Evolutionary conservation across 768 basidiomycete genomes (phyloP).

Genomic region (Boletus tylopilopsis): DNA sequence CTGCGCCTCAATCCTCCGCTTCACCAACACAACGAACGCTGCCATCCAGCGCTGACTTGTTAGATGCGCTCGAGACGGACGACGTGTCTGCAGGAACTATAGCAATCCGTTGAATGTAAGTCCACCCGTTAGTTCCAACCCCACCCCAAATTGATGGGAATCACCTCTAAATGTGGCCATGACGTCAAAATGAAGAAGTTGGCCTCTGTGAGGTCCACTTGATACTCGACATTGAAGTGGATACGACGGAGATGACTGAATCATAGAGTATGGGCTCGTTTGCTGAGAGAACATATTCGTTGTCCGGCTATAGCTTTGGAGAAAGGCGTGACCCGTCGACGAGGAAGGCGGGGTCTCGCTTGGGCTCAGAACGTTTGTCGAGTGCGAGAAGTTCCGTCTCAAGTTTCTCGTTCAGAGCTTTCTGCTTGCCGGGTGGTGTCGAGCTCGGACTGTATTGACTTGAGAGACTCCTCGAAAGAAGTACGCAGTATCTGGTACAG

Average conservation of each 20-base stretch:
- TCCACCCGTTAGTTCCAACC: not conserved
- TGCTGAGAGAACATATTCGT: too few relatives aligned
- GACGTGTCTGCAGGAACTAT: too few relatives aligned
- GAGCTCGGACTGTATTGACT: constrained; percentile 54
- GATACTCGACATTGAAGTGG: not conserved
- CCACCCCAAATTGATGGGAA: not conserved
- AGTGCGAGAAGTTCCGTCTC: constrained; percentile 88
- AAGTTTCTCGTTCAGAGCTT: constrained; percentile 78
- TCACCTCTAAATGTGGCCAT: not conserved
- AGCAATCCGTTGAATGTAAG: not conserved
- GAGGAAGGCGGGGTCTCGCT: not conserved
- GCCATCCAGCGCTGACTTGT: too few relatives aligned
- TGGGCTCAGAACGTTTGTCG: constrained; percentile 45
- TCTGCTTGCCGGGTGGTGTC: constrained; percentile 61
- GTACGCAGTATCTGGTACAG: constrained; percentile 66
- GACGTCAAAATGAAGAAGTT: not conserved
- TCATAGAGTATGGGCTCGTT: not conserved
- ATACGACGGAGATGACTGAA: not conserved
- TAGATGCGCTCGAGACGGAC: too few relatives aligned
- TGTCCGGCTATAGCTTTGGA: not conserved
- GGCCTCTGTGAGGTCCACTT: not conserved
- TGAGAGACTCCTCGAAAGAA: constrained; percentile 72
- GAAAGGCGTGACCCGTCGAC: not conserved
- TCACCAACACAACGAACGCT: too few relatives aligned
- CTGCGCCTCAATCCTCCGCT: too few relatives aligned